Evolutionary conservation across 2,329 filamentous ascomycete species (phyloP).

Genomic region (Penicillium sp.): DNA sequence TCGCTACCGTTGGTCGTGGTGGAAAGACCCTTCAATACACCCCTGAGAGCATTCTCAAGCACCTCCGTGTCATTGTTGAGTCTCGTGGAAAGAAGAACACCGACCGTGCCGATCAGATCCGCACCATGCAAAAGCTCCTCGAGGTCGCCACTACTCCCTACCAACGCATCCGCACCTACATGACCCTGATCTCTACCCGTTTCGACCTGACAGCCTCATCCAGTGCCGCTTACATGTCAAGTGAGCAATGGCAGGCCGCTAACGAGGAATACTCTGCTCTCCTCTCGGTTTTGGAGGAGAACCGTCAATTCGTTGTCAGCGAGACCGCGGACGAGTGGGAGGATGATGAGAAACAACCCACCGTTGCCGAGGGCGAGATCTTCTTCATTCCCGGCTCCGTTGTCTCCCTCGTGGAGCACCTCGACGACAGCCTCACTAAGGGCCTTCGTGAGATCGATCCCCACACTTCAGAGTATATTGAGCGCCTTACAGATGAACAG

Average conservation of each 20-base stretch:
- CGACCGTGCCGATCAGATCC: slow-evolving; percentile 89
- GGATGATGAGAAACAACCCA: slow-evolving; percentile 90
- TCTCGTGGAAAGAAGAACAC: slow-evolving; percentile 99
- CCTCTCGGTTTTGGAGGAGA: slow-evolving; percentile 72
- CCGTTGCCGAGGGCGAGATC: slow-evolving; percentile 66
- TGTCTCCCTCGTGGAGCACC: slow-evolving; percentile 87
- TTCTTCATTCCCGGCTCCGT: slow-evolving; percentile 92
- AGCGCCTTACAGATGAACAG: slow-evolving; percentile 86
- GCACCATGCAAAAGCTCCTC: slow-evolving; percentile 91
- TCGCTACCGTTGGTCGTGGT: slow-evolving; percentile 81
- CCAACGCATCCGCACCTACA: slow-evolving; percentile 85
- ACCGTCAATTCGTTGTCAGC: slow-evolving; percentile 76
- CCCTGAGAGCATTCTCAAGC: slow-evolving; percentile 96
- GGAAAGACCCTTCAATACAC: slow-evolving; percentile 89
- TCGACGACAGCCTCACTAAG: slow-evolving; percentile 94
- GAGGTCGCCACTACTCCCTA: slow-evolving; percentile 89
- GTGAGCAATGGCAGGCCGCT: slow-evolving; percentile 95
- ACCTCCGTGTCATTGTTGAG: slow-evolving; percentile 87
- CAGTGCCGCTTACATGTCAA: slow-evolving; percentile 72
- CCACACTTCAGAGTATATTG: slow-evolving; percentile 97
- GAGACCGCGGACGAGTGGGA: slow-evolving; percentile 98
- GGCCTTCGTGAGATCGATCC: slow-evolving; percentile 98
- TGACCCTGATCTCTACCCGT: slow-evolving; percentile 86
- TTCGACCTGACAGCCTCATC: slow-evolving; percentile 85
- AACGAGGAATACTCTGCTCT: slow-evolving; percentile 79